A percentile compares a stretch with the other conserved stretches of the same genome.
These are phyloP conservation scores for Cyphellophora attinorum DNA, from an alignment of 2,329 filamentous ascomycete species.

Conservation along the genomic window DNA sequence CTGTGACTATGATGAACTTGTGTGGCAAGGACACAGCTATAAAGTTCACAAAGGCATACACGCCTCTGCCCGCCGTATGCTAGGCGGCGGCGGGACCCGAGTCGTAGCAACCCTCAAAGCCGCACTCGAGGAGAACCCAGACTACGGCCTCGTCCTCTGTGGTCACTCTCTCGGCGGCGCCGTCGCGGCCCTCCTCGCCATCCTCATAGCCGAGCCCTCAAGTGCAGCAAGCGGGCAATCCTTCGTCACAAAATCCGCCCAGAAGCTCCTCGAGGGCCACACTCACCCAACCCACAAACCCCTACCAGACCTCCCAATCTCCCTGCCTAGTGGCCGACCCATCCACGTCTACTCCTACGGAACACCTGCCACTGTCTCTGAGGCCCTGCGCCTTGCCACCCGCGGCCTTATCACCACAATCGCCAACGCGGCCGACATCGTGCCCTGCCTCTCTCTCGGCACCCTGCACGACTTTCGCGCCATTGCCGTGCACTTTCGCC, in stretches of 20 bases:
- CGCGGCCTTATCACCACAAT: slow-evolving; percentile 66
- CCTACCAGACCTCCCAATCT: slow-evolving; percentile 22
- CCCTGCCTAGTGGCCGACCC: slow-evolving; percentile 56
- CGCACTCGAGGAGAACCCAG: slow-evolving; percentile 55
- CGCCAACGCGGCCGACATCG: slow-evolving; percentile 63
- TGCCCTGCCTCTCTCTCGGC: slow-evolving; percentile 64
- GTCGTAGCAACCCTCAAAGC: slow-evolving; percentile 58
- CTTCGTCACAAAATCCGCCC: slow-evolving; percentile 52
- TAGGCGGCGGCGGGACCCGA: slow-evolving; percentile 53
- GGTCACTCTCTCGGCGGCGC: slow-evolving; percentile 62
- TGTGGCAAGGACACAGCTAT: slow-evolving; percentile 55
- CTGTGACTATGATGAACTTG: slow-evolving; percentile 59
- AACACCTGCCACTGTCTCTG: slow-evolving; percentile 62
- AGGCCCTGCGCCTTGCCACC: slow-evolving; percentile 59
- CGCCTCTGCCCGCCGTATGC: slow-evolving; percentile 57
- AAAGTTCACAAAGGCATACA: slow-evolving; percentile 68
- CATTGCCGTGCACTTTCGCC: slow-evolving; percentile 62
- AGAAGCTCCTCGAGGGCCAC: slow-evolving; percentile 29
- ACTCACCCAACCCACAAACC: slow-evolving; percentile 26
- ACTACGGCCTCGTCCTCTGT: slow-evolving; percentile 61
- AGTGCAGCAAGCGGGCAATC: slow-evolving; percentile 39
- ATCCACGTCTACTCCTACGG: slow-evolving; percentile 76
- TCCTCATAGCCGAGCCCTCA: slow-evolving; percentile 54
- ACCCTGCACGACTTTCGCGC: slow-evolving; percentile 67
- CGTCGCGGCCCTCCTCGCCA: slow-evolving; percentile 60